Conservation (phyloP, 768 basidiomycete species). For the Auriscalpium vulgare region DNA sequence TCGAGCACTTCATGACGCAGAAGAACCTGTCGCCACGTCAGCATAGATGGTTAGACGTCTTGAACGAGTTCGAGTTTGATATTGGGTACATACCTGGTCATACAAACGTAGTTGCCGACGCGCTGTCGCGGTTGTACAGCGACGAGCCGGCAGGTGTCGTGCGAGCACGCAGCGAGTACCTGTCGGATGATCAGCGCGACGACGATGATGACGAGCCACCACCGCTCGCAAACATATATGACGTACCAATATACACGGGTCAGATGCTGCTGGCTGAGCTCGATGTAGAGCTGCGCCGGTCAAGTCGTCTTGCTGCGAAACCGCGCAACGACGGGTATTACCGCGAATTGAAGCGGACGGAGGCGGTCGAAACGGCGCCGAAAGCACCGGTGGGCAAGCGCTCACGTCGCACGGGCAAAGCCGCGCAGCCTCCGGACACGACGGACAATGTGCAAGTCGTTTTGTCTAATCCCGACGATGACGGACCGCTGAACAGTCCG, state of each 20-base stretch:
- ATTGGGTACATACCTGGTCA: constrained; percentile 23
- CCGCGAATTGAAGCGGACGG: no score
- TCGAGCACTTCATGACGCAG: constrained; percentile 18
- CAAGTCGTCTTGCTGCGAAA: background rate
- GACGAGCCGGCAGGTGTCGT: constrained; percentile 17
- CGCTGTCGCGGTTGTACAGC: constrained; percentile 17
- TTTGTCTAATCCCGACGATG: no score
- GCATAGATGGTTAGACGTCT: constrained; percentile 20
- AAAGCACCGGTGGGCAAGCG: no score
- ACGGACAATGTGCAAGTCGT: no score
- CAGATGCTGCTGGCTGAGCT: background rate
- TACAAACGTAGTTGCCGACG: constrained; percentile 21
- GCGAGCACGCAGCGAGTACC: constrained; percentile 16
- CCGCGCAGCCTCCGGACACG: no score
- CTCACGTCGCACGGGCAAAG: no score
- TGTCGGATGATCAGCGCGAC: constrained; percentile 6
- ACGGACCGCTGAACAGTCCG: no score
- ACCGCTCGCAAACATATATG: background rate
- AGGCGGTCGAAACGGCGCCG: no score
- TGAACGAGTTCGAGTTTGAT: constrained; percentile 24
- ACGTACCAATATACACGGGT: background rate
- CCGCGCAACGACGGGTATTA: no score
- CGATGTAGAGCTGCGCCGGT: background rate
- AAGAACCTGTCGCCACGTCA: constrained; percentile 20
- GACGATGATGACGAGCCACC: background rate